Evolutionary conservation across 2,329 filamentous ascomycete genomes (phyloP).

Genomic region (Arthroderma sp.): DNA sequence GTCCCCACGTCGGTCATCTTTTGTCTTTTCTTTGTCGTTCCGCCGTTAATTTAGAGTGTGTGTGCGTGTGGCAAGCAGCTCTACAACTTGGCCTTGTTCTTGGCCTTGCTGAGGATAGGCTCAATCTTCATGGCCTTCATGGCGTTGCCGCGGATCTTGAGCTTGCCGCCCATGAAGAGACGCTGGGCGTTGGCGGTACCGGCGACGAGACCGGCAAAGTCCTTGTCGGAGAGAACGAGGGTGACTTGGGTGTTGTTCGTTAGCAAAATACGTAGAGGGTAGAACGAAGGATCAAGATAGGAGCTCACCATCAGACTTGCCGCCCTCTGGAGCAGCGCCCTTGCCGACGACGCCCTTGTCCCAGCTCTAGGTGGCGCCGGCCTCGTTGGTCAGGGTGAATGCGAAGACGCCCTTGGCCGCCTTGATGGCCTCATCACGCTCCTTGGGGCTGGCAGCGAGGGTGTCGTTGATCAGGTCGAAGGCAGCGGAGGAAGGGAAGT

Average conservation of each 20-base stretch:
- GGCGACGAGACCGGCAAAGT: constrained; percentile 70
- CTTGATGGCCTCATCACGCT: constrained; percentile 80
- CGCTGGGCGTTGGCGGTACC: constrained; percentile 92
- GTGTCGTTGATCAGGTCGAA: constrained; percentile 77
- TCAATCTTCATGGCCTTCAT: constrained; percentile 98
- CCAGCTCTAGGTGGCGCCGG: constrained; percentile 70
- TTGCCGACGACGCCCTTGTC: constrained; percentile 70
- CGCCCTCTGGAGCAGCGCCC: constrained; percentile 54
- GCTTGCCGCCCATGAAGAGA: constrained; percentile 94
- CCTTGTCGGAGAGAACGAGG: constrained; percentile 68
- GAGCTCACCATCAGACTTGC: constrained; percentile 72
- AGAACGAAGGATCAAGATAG: too few relatives aligned
- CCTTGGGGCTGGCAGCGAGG: constrained; percentile 55
- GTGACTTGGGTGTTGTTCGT: constrained; percentile 55
- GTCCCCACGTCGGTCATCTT: neutral
- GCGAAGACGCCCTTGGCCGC: constrained; percentile 76
- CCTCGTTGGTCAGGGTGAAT: constrained; percentile 82
- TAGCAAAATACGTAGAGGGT: neutral
- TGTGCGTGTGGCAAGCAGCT: too few relatives aligned
- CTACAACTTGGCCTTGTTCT: constrained; percentile 72
- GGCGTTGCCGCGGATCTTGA: constrained; percentile 95
- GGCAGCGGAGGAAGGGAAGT: constrained; percentile 75
- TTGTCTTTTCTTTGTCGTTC: too few relatives aligned
- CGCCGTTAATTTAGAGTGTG: neutral
- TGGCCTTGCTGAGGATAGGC: constrained; percentile 78